These are phyloP conservation scores for Xylaria longipes DNA, from an alignment of 495 filamentous ascomycete genomes.

Conservation along the genomic window DNA sequence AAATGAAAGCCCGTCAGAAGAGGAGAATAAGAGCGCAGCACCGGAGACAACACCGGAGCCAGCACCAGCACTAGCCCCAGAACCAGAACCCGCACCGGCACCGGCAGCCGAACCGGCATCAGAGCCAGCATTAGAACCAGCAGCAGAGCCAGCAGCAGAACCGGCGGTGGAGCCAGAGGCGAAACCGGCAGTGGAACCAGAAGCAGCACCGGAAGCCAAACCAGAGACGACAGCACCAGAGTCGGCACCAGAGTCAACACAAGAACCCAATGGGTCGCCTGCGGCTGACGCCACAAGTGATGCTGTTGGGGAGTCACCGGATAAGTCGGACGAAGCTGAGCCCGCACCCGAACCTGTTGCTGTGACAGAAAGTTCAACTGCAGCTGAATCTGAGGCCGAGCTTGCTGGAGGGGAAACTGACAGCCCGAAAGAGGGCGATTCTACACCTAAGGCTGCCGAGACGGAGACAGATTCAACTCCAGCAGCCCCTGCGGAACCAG, in stretches of 20 bases:
- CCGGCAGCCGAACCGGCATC: background rate
- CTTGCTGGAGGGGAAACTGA: background rate
- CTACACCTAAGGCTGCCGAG: background rate
- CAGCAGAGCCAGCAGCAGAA: background rate
- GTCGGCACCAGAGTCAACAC: constrained; percentile 18
- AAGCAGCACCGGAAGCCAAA: background rate
- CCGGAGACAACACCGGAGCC: background rate
- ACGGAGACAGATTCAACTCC: background rate
- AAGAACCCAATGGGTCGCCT: background rate
- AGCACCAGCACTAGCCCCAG: background rate
- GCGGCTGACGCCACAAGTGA: background rate
- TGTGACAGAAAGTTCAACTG: background rate
- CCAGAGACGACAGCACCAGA: constrained; percentile 2
- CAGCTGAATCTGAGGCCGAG: background rate
- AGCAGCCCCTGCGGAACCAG: background rate
- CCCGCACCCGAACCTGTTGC: background rate
- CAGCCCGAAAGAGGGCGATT: background rate
- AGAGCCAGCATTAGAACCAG: background rate
- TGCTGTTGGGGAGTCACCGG: background rate
- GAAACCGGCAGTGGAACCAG: background rate
- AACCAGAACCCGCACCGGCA: background rate
- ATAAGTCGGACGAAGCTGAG: constrained; percentile 4
- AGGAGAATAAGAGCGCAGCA: constrained; percentile 1
- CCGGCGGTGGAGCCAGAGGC: background rate
- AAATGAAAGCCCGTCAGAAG: background rate